Evolutionary conservation across 2,329 filamentous ascomycete species (phyloP).

Genomic region (Verticillium isaacii): DNA sequence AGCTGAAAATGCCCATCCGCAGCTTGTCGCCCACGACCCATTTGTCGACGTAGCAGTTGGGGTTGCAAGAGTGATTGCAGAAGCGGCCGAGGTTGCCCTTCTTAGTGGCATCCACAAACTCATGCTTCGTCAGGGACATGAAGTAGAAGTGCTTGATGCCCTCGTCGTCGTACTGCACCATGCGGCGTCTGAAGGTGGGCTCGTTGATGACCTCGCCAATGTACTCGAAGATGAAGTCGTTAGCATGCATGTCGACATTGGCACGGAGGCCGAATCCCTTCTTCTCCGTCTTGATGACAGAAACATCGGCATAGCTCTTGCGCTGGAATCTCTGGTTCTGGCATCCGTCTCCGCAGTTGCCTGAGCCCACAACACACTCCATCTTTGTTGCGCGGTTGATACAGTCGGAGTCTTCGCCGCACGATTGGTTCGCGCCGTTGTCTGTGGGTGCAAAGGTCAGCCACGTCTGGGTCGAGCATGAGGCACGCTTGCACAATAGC

Average conservation of each 20-base stretch:
- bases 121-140: slow-evolving; percentile 94
- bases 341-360: slow-evolving; percentile 81
- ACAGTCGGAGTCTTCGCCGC: slow-evolving; percentile 93
- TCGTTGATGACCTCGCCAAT: slow-evolving; percentile 98
- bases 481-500: not conserved
- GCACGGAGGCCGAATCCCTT: slow-evolving; percentile 92
- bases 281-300: slow-evolving; percentile 96
- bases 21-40: slow-evolving; percentile 97
- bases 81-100: slow-evolving; percentile 94
- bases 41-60: slow-evolving; percentile 98
- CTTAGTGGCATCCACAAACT: slow-evolving; percentile 97
- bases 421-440: slow-evolving; percentile 73
- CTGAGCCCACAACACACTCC: slow-evolving; percentile 76
- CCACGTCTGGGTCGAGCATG: slow-evolving; percentile 10
- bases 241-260: slow-evolving; percentile 67
- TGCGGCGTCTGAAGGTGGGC: slow-evolving; percentile 79
- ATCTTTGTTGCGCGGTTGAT: slow-evolving; percentile 98
- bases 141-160: slow-evolving; percentile 99
- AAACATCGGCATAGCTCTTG: slow-evolving; percentile 83
- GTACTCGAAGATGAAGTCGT: slow-evolving; percentile 97
- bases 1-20: slow-evolving; percentile 97
- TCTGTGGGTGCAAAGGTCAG: slow-evolving; percentile 30
- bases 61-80: slow-evolving; percentile 98
- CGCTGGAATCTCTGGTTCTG: slow-evolving; percentile 94
- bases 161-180: slow-evolving; percentile 89